These are phyloP conservation scores for Lithocarpus polystachyus DNA, from an alignment of 306 rosid genomes.

Conservation along the genomic window DNA sequence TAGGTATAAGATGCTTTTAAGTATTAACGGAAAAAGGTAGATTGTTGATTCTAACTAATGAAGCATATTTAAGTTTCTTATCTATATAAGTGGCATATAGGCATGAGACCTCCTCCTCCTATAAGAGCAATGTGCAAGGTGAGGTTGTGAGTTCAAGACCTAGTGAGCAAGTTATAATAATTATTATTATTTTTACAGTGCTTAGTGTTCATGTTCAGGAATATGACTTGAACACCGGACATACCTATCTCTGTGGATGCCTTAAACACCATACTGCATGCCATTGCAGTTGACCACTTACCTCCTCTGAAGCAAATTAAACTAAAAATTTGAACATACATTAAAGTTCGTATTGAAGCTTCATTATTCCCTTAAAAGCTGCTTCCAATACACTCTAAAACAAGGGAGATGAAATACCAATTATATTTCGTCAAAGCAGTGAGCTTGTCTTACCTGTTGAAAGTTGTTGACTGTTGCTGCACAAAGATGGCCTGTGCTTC, in stretches of 20 bases:
- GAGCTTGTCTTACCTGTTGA: conserved; percentile 58
- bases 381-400: background rate
- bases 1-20: background rate
- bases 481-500: conserved; percentile 92
- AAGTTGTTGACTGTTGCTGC: conserved; percentile 71
- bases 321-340: background rate
- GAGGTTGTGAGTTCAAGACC: no score
- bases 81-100: no score
- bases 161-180: no score
- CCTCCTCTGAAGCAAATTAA: background rate
- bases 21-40: background rate
- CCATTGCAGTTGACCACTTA: conserved; percentile 1
- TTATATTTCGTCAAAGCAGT: conserved; percentile 3
- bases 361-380: background rate
- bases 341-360: conserved; percentile 6
- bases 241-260: background rate
- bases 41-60: background rate
- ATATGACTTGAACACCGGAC: conserved; percentile 11
- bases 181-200: background rate
- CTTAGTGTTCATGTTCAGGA: background rate
- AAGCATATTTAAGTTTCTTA: background rate
- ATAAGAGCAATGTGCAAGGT: no score
- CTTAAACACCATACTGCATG: background rate
- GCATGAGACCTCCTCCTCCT: no score
- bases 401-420: background rate